Evolutionary conservation across 495 filamentous ascomycete species (phyloP), one percentile per base, ranked within the genome.

Genomic region (Daldinia childiae): DNA sequence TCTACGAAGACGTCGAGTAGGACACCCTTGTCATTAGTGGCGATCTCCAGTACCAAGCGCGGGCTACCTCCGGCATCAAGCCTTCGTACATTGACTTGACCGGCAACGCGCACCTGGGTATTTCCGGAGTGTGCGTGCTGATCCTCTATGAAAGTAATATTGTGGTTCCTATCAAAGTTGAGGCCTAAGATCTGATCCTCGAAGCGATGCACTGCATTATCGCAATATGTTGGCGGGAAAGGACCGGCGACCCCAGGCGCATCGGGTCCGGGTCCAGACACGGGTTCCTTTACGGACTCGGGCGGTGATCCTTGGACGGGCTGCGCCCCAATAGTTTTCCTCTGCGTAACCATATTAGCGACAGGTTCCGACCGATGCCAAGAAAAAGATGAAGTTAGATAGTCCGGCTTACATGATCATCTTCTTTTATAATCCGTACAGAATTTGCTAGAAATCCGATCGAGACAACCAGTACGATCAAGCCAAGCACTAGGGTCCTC

Each of bases 11-110:
- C 67, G 66, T 64, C 57, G 48, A 82, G 64, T 1, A 68, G 24
- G 63, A 85, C 32, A 14, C 54, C 58, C 24, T 78, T 77, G 66
- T 82, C 78, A 63, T 81, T 83, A 62, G 78, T 78, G 17, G 64
- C 66, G 34, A 79, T 72, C 27, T 84, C 79, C 6, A 85, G 6
- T 0, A 80, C 76, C 43, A 83, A 56, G 0, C 75, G 72, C 0
- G 82, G 76, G 34, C 65, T 58, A 17, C 66, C 58, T 8, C 70
- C 74, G 24, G 63, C 51, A 30, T 66, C 72, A 17, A 78, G 71
- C 1, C 76, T 75, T 43, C 82, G 82, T 34, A 85, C 50, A 45
- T 82, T 64, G 39, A 85, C 66, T 36, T 79, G 69, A 19, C 83
- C 83, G 32, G 74, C 78, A 27, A 83, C 71, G 32, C 71, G 76